These are phyloP conservation scores for Platismatia glauca DNA, from an alignment of 495 filamentous ascomycete species.

Conservation along the genomic window DNA sequence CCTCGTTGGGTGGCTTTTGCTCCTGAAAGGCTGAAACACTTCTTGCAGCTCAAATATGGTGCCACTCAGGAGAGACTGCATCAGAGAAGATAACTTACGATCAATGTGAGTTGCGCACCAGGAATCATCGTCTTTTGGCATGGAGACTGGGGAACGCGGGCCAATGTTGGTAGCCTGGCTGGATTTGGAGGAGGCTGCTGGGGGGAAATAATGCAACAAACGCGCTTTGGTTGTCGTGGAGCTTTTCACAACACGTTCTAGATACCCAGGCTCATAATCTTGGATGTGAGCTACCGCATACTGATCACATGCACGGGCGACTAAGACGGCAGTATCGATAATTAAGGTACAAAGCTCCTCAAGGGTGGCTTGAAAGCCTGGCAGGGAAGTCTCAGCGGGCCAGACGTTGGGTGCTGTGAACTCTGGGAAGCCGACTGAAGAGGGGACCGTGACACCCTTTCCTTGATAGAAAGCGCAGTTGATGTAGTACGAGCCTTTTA, in stretches of 20 bases:
- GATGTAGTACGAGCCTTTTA: conserved; percentile 94
- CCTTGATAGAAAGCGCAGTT: conserved; percentile 91
- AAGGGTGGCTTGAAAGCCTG: conserved; percentile 62
- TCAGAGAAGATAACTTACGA: conserved; percentile 3
- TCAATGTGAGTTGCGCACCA: conserved; percentile 96
- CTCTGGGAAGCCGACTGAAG: conserved; percentile 51
- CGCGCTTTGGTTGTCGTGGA: conserved; percentile 87
- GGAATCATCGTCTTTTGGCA: conserved; percentile 59
- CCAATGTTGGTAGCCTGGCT: conserved; percentile 15
- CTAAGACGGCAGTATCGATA: conserved; percentile 79
- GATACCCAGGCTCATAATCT: conserved; percentile 64
- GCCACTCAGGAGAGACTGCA: background rate
- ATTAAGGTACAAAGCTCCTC: conserved; percentile 73
- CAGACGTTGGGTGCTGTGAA: conserved; percentile 76
- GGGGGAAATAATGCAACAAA: conserved; percentile 87
- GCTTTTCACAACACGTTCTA: conserved; percentile 77
- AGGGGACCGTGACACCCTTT: conserved; percentile 49
- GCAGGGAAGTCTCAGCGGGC: conserved; percentile 57
- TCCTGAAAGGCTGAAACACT: background rate
- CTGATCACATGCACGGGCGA: conserved; percentile 77
- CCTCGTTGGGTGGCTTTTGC: background rate
- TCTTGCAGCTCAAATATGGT: background rate
- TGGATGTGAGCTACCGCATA: conserved; percentile 71
- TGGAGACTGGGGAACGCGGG: conserved; percentile 20
- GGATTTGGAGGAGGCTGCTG: conserved; percentile 24